Evolutionary conservation across 2,329 filamentous ascomycete species (phyloP), one percentile per base, ranked within the genome.

Genomic region (Intubia oerlemansii): DNA sequence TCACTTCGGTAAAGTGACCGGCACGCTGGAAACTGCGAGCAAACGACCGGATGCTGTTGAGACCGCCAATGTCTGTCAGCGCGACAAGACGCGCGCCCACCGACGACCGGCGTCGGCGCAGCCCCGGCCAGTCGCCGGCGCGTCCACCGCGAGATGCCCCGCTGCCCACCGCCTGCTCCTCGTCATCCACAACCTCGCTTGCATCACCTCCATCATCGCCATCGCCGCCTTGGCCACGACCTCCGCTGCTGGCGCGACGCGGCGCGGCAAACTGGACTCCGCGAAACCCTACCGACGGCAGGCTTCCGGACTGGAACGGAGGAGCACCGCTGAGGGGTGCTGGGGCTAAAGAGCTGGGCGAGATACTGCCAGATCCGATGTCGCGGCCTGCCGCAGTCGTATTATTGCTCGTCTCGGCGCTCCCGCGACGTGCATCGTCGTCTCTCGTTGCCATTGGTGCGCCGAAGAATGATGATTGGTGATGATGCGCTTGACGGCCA

Each of bases 1-100:
- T 73, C 39, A 92, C 79, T 48, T 93, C 84, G 37, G 70, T 66
- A 49, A 95, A 95, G 32, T 65, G 74, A 16, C 82, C 81, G 21
- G 85, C 85, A 46, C 85, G 72, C 50, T 85, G 80, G 77, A 82
- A 92, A 41, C 80, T 91, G 35, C 77, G 68, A 25, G 84, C 79
- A 46, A 95, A 95, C 43, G 84, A 91, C 44, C 88, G 75, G 42
- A 95, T 77, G 49, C 79, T 90, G 56, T 95, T 95, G 35, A 84
- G 75, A 28, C 85, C 85, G 38, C 85, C 88, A 27, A 79, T 73
- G 35, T 91, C 72, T 39, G 63, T 58, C 30, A 74, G 46, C 30
- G 59, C 56, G 16, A 62, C 52, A 20, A 78, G 49, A 19, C 59
- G 31, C 4, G 27, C 31, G n/a, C 31, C 31, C 6, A 32, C 31